Evolutionary conservation across 345 rosid genomes (phyloP).

Genomic region (Clausena lansium): DNA sequence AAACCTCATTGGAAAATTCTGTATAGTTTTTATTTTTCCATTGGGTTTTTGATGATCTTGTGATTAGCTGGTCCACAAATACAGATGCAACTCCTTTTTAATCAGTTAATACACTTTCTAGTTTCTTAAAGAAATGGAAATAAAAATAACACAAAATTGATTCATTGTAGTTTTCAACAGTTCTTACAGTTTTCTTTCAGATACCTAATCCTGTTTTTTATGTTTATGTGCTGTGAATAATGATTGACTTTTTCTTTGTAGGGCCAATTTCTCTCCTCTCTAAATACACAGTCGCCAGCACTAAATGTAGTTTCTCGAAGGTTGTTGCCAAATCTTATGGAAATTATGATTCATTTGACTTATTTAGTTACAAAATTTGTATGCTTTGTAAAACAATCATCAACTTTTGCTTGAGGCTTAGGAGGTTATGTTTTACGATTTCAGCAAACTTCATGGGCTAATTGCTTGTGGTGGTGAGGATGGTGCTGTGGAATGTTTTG

Average conservation of each 20-base stretch:
- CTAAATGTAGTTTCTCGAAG: slow-evolving; percentile 90
- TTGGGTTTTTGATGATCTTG: background rate
- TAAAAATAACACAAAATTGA: no score
- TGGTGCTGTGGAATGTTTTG: slow-evolving; percentile 95
- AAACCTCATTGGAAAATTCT: background rate
- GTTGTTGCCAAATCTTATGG: slow-evolving; percentile 34
- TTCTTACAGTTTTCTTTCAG: background rate
- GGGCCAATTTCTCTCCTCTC: slow-evolving; percentile 84
- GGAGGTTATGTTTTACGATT: slow-evolving; percentile 15
- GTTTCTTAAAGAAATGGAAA: no score
- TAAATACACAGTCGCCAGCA: slow-evolving; percentile 79
- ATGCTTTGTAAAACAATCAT: background rate
- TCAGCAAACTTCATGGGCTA: slow-evolving; percentile 83
- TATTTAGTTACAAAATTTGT: background rate
- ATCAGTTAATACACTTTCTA: background rate
- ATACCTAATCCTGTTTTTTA: slow-evolving; percentile 12
- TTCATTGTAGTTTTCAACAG: background rate
- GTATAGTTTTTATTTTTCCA: background rate
- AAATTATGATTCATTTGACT: background rate
- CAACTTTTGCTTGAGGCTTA: slow-evolving; percentile 20
- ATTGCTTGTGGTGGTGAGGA: slow-evolving; percentile 99
- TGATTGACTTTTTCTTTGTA: slow-evolving; percentile 30
- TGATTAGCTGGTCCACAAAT: background rate
- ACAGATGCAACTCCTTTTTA: background rate
- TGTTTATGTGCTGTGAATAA: background rate